Percentiles rank a stretch among this genome's conserved stretches.
phyloP scores from a whole-genome alignment of 2,329 filamentous ascomycete species.

The Colletotrichum somersetense region DNA sequence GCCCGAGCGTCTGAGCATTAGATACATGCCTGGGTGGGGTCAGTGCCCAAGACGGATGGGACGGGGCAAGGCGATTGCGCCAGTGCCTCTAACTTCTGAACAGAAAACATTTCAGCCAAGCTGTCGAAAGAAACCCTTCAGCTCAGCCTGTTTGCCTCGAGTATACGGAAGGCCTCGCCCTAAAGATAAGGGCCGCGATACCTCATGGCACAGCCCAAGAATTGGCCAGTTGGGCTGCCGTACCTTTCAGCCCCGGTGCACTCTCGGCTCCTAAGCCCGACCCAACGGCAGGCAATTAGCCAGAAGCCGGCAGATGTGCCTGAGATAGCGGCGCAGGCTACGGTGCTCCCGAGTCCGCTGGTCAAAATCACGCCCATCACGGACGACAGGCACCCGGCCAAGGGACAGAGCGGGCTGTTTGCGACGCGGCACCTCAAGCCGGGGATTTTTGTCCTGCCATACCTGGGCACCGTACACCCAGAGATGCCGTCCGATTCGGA shows the following conservation, averaged over 20 bases:
- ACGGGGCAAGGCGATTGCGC: background rate
- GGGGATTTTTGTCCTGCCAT: conserved; percentile 70
- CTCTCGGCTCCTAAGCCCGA: conserved; percentile 58
- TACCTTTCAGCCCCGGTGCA: conserved; percentile 66
- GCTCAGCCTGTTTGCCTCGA: background rate
- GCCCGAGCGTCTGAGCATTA: background rate
- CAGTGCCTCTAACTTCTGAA: background rate
- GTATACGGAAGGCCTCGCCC: background rate
- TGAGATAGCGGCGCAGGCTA: conserved; percentile 51
- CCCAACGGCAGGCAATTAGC: conserved; percentile 57
- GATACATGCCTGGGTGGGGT: background rate
- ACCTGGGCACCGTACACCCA: conserved; percentile 70
- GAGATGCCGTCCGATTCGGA: conserved; percentile 58
- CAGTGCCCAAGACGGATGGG: background rate
- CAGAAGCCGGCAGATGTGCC: conserved; percentile 44
- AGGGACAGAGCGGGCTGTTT: conserved; percentile 71
- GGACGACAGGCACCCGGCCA: conserved; percentile 66
- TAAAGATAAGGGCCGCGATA: background rate
- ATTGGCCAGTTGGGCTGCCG: conserved; percentile 67
- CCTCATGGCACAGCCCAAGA: conserved; percentile 57
- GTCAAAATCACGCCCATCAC: conserved; percentile 68
- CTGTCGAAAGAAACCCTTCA: background rate
- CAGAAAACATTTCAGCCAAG: background rate
- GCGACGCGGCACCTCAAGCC: conserved; percentile 66
- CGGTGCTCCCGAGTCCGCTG: conserved; percentile 59